Percentiles rank a stretch among this genome's conserved stretches.
Conservation (phyloP, 169 alveolate species). For the Eimeria mitis region DNA sequence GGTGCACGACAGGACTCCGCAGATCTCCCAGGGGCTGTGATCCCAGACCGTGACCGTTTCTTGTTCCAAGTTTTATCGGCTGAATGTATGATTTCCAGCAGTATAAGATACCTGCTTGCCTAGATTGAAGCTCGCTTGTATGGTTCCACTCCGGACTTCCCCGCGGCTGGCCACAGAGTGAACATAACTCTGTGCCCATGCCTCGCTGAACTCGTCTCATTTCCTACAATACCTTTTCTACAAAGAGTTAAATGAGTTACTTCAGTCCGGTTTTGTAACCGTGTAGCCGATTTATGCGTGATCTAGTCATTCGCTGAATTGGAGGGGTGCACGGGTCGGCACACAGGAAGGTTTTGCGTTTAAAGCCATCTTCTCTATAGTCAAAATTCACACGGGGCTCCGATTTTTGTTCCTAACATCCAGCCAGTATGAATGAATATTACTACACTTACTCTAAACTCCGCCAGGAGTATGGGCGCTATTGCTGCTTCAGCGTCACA, state of each 20-base stretch:
- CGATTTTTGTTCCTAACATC: background rate
- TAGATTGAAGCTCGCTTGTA: background rate
- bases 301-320: background rate
- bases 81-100: background rate
- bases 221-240: background rate
- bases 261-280: background rate
- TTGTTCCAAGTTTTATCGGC: background rate
- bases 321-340: background rate
- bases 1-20: background rate
- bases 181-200: background rate
- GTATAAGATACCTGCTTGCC: background rate
- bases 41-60: background rate
- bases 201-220: background rate
- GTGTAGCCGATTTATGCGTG: background rate
- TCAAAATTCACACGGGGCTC: background rate
- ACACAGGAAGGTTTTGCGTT: background rate
- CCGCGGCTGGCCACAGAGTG: background rate
- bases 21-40: background rate
- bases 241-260: background rate
- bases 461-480: conserved; percentile 86
- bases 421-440: conserved; percentile 83
- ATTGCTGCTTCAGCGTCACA: conserved; percentile 78
- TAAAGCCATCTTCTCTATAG: background rate
- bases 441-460: conserved; percentile 84
- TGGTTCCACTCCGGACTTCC: background rate